These are phyloP conservation scores for Sugiyamaella floridensis DNA, from an alignment of 805 yeast species.

Conservation along the genomic window DNA sequence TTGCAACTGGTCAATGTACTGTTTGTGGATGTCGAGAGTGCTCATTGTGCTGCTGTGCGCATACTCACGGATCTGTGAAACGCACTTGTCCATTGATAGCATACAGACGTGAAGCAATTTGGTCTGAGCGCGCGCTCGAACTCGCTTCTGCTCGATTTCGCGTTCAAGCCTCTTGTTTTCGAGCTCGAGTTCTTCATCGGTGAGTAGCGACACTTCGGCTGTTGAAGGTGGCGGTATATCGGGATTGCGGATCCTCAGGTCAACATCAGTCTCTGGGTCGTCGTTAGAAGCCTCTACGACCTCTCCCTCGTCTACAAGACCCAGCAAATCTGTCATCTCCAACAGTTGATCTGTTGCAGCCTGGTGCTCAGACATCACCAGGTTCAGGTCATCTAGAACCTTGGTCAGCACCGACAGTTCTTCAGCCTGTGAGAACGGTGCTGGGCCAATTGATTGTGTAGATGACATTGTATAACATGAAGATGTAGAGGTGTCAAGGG, in stretches of 20 bases:
- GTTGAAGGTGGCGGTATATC: neutral
- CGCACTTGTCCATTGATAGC: constrained; percentile 16
- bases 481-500: neutral
- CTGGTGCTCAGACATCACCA: constrained; percentile 18
- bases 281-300: constrained; percentile 1
- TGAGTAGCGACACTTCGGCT: neutral
- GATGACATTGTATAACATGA: neutral
- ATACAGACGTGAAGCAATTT: constrained; percentile 14
- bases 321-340: constrained; percentile 14
- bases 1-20: constrained; percentile 15
- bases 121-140: constrained; percentile 9
- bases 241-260: neutral
- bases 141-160: constrained; percentile 10
- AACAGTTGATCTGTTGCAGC: constrained; percentile 19
- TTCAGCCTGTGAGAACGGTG: constrained; percentile 23
- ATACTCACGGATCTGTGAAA: constrained; percentile 14
- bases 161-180: constrained; percentile 15
- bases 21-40: constrained; percentile 16
- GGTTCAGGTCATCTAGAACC: constrained; percentile 21
- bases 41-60: constrained; percentile 16
- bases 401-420: constrained; percentile 24
- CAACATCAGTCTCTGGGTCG: constrained; percentile 10
- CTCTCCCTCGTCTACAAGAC: neutral
- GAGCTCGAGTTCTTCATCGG: neutral
- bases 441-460: neutral